Percentiles rank a stretch among this genome's conserved stretches.
Evolutionary conservation across 1,284 basidiomycete species (phyloP).

Genomic region (Ustilago tritici): DNA sequence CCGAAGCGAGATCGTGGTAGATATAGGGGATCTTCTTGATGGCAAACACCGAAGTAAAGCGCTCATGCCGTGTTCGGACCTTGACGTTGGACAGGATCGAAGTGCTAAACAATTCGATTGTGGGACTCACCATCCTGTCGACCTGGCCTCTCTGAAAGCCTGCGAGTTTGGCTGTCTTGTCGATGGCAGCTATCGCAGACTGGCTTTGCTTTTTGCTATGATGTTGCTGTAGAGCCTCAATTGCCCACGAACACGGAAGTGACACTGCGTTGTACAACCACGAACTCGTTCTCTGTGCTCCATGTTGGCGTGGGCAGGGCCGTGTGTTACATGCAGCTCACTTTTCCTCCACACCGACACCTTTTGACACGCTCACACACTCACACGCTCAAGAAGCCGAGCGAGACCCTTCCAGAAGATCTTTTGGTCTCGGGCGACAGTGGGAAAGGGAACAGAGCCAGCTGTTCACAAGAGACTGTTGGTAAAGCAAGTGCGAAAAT

Average conservation of each 20-base stretch:
- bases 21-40: conserved; percentile 67
- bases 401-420: conserved; percentile 17
- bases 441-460: background rate
- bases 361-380: background rate
- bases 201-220: background rate
- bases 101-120: conserved; percentile 69
- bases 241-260: background rate
- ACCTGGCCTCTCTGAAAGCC: background rate
- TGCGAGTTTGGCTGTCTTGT: background rate
- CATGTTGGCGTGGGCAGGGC: conserved; percentile 17
- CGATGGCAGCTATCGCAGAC: background rate
- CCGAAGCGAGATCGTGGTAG: conserved; percentile 66
- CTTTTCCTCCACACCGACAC: background rate
- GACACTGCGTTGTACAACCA: conserved; percentile 9
- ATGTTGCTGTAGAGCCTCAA: background rate
- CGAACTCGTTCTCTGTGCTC: background rate
- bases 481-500: conserved; percentile 3
- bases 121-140: conserved; percentile 33
- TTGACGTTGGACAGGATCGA: conserved; percentile 68
- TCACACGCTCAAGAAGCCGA: too few species aligned
- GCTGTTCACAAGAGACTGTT: too few species aligned
- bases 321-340: conserved; percentile 21
- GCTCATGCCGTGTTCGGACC: conserved; percentile 64
- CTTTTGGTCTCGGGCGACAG: conserved; percentile 26
- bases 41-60: conserved; percentile 60